These are phyloP conservation scores for Huntiella savannae DNA, from an alignment of 2,329 filamentous ascomycete species.

Conservation along the genomic window DNA sequence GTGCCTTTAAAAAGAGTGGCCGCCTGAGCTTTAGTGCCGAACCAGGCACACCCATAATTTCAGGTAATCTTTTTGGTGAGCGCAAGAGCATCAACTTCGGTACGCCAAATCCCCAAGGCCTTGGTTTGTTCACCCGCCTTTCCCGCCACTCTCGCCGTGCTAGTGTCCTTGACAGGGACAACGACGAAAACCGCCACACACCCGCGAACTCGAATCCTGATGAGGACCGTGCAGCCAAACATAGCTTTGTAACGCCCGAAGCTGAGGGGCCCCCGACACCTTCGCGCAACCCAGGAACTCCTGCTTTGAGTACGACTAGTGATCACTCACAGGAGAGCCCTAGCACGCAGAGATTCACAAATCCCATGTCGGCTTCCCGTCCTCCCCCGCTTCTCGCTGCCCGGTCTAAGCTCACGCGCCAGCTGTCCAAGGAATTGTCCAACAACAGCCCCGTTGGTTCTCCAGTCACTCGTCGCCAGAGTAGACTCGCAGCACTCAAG, in stretches of 20 bases:
- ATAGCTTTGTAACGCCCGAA: slow-evolving; percentile 10
- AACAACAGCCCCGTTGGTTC: slow-evolving; percentile 1
- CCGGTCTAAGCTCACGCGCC: slow-evolving; percentile 14
- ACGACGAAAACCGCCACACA: slow-evolving; percentile 43
- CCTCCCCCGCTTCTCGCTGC: slow-evolving; percentile 20
- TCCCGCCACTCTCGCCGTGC: slow-evolving; percentile 30
- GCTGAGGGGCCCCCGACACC: slow-evolving; percentile 79
- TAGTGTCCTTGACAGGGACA: slow-evolving; percentile 67
- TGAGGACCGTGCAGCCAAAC: neutral
- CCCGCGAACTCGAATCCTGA: slow-evolving; percentile 8
- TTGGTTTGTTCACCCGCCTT: slow-evolving; percentile 47
- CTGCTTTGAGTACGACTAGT: slow-evolving; percentile 22
- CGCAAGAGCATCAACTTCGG: slow-evolving; percentile 24
- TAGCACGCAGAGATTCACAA: slow-evolving; percentile 25
- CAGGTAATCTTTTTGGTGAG: slow-evolving; percentile 28
- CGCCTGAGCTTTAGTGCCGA: slow-evolving; percentile 53
- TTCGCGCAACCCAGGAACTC: slow-evolving; percentile 46
- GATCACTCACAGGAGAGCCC: slow-evolving; percentile 27
- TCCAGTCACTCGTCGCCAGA: slow-evolving; percentile 7
- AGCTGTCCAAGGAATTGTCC: slow-evolving; percentile 15
- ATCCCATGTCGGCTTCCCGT: slow-evolving; percentile 23
- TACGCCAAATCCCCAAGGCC: slow-evolving; percentile 35
- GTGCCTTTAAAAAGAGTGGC: slow-evolving; percentile 42
- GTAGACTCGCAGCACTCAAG: slow-evolving; percentile 7
- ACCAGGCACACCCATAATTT: slow-evolving; percentile 66